Percentiles rank a stretch among this genome's conserved stretches.
These are phyloP conservation scores for Mycena floridula DNA, from an alignment of 768 basidiomycete genomes.

Conservation along the genomic window DNA sequence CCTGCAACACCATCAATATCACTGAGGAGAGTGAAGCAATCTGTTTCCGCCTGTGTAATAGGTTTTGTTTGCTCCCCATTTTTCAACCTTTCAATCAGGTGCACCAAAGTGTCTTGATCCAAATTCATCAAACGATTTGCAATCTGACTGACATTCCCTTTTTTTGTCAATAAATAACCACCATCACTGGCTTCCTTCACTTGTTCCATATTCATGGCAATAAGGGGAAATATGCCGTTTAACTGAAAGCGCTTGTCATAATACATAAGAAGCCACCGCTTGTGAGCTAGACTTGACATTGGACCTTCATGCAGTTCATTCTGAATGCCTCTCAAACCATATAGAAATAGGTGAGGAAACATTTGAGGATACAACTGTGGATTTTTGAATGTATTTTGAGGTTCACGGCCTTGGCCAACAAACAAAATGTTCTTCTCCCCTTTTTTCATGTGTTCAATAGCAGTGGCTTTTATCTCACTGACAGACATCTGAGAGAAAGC, in stretches of 20 bases:
- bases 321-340: not conserved
- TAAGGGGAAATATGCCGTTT: not conserved
- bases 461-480: constrained; percentile 5
- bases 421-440: not conserved
- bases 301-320: not conserved
- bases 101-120: not conserved
- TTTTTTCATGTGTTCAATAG: not conserved
- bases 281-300: not conserved
- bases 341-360: constrained; percentile 4
- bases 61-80: not conserved
- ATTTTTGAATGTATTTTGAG: not conserved
- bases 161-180: not conserved
- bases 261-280: not conserved
- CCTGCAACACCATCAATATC: not conserved
- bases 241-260: not conserved
- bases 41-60: not conserved
- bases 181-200: not conserved
- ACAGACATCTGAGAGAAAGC: too few species aligned
- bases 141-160: not conserved
- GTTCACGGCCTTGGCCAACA: constrained; percentile 4
- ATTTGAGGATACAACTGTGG: not conserved
- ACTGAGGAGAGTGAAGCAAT: not conserved
- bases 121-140: not conserved
- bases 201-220: not conserved
- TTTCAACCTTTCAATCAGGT: not conserved